Percentiles rank a stretch among this genome's conserved stretches.
Conservation (phyloP, 805 yeast species). For the Tetrapisispora phaffii region DNA sequence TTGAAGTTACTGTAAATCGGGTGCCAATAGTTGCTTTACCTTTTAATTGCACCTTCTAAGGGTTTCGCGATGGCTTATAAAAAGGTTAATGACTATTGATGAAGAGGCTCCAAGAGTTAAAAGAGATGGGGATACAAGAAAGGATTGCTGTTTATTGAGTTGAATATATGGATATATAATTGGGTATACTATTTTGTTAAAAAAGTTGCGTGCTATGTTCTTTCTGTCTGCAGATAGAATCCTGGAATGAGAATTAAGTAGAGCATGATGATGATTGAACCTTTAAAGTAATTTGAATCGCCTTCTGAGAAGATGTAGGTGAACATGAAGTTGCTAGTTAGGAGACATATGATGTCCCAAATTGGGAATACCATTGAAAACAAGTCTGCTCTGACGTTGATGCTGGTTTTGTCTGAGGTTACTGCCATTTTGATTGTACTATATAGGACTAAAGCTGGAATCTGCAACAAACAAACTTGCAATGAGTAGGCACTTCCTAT, state of each 20-base stretch:
- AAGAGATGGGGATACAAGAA: no score
- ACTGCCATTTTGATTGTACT: constrained; percentile 43
- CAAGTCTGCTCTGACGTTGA: constrained; percentile 26
- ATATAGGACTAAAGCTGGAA: constrained; percentile 78
- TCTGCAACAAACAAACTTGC: constrained; percentile 88
- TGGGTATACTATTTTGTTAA: no score
- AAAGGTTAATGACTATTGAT: no score
- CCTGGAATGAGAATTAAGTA: constrained; percentile 72
- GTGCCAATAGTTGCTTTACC: no score
- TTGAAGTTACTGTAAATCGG: no score
- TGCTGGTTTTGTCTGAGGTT: constrained; percentile 18
- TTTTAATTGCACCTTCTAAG: no score
- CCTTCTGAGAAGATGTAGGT: constrained; percentile 95
- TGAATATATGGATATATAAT: background rate
- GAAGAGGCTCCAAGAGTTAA: no score
- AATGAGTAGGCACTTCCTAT: constrained; percentile 96
- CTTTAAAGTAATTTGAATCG: constrained; percentile 90
- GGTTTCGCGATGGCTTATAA: no score
- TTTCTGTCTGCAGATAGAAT: constrained; percentile 48
- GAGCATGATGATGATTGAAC: constrained; percentile 71
- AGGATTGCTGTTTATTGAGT: background rate
- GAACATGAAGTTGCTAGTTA: constrained; percentile 78
- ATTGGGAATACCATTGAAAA: constrained; percentile 85
- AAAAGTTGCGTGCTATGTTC: no score
- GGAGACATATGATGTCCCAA: constrained; percentile 85